phyloP scores from a whole-genome alignment of 805 yeast species.

The Candida insectalens region DNA sequence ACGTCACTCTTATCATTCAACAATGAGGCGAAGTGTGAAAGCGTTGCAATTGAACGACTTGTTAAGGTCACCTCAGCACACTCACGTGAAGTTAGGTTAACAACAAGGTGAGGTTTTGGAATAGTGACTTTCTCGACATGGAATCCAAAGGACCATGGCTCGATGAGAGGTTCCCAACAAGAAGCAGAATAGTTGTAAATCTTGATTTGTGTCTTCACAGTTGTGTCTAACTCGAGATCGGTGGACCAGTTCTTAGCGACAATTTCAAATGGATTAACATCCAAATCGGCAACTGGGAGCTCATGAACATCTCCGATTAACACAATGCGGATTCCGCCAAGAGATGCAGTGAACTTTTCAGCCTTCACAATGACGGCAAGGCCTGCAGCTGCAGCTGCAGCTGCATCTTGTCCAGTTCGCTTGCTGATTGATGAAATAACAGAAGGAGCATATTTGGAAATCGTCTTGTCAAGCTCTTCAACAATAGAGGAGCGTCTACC shows the following conservation, averaged over 20 bases:
- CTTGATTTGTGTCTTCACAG: slow-evolving; percentile 58
- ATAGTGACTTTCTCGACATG: slow-evolving; percentile 46
- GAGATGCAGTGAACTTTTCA: slow-evolving; percentile 54
- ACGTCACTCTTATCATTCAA: slow-evolving; percentile 43
- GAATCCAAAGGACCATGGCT: slow-evolving; percentile 74
- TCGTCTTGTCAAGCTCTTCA: slow-evolving; percentile 50
- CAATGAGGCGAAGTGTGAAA: slow-evolving; percentile 58
- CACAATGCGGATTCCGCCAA: slow-evolving; percentile 74
- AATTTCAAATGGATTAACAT: slow-evolving; percentile 57
- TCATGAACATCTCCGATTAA: slow-evolving; percentile 88
- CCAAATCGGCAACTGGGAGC: slow-evolving; percentile 75
- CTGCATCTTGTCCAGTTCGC: slow-evolving; percentile 11
- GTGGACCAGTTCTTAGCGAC: slow-evolving; percentile 80
- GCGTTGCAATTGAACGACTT: slow-evolving; percentile 67
- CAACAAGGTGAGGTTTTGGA: slow-evolving; percentile 37
- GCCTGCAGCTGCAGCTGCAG: slow-evolving; percentile 16
- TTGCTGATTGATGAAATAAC: slow-evolving; percentile 42
- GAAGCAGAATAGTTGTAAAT: slow-evolving; percentile 84
- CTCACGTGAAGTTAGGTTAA: slow-evolving; percentile 69
- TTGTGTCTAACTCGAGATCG: slow-evolving; percentile 60
- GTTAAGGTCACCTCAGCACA: slow-evolving; percentile 75
- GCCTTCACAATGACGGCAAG: slow-evolving; percentile 52
- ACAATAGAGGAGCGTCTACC: slow-evolving; percentile 29
- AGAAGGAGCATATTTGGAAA: slow-evolving; percentile 64
- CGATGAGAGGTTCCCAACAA: slow-evolving; percentile 91